Conservation (phyloP, 768 basidiomycete species). For the Sarcomyxa edulis region DNA sequence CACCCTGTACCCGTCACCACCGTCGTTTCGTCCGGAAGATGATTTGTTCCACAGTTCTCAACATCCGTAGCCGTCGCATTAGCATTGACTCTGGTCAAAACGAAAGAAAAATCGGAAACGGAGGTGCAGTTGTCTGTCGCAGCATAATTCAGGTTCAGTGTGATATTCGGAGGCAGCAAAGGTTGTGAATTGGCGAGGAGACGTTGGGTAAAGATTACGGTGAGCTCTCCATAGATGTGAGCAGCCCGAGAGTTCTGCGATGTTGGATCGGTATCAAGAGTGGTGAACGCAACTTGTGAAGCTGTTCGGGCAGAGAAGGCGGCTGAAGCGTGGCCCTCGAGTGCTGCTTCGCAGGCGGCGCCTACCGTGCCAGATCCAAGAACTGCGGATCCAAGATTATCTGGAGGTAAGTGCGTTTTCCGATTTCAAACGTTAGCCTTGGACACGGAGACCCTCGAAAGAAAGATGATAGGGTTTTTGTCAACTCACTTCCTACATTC, state of each 20-base stretch:
- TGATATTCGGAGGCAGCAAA: constrained; percentile 23
- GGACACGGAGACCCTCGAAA: too few species aligned
- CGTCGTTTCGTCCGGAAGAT: constrained; percentile 24
- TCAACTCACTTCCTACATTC: constrained; percentile 15
- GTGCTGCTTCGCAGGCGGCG: constrained; percentile 29
- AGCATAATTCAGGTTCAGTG: constrained; percentile 31
- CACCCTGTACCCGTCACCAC: constrained; percentile 20
- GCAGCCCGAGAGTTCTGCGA: constrained; percentile 8
- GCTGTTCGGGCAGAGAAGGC: constrained; percentile 26
- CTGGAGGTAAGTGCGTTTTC: too few species aligned
- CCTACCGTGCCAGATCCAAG: constrained; percentile 24
- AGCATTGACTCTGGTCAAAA: constrained; percentile 23
- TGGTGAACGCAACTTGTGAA: constrained; percentile 16
- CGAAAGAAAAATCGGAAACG: constrained; percentile 20
- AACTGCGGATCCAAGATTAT: constrained; percentile 15
- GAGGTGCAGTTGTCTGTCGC: constrained; percentile 19
- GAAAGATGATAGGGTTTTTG: neutral
- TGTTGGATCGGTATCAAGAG: constrained; percentile 8
- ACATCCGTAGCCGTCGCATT: constrained; percentile 21
- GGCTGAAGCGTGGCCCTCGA: constrained; percentile 27
- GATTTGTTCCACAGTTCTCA: constrained; percentile 21
- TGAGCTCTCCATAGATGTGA: constrained; percentile 12
- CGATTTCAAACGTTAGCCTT: too few species aligned
- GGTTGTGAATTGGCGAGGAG: constrained; percentile 16
- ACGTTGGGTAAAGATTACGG: constrained; percentile 10